These are phyloP conservation scores for Gaeumannomyces sp. DNA, from an alignment of 2,329 filamentous ascomycete genomes.

Conservation along the genomic window DNA sequence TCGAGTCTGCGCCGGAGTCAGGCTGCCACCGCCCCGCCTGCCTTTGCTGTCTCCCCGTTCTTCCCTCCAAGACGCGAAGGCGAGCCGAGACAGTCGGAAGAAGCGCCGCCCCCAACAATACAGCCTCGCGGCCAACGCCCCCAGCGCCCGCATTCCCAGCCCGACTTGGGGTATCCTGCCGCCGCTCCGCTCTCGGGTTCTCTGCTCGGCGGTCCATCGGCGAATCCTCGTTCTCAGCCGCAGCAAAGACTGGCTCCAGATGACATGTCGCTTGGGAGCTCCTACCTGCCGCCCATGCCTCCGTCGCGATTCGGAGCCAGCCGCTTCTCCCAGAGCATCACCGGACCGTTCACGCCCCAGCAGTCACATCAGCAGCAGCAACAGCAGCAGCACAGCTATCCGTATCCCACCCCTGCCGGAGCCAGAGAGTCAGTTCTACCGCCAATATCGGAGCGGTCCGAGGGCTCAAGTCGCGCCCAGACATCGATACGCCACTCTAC, in stretches of 20 bases:
- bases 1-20: conserved; percentile 5
- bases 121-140: not conserved
- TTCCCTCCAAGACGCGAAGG: conserved; percentile 1
- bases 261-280: not conserved
- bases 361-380: not conserved
- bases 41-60: conserved; percentile 2
- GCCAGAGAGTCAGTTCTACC: conserved; percentile 1
- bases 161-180: not conserved
- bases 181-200: not conserved
- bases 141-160: conserved; percentile 1
- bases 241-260: not conserved
- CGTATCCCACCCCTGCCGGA: not conserved
- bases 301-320: conserved; percentile 3
- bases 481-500: not conserved
- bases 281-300: conserved; percentile 4
- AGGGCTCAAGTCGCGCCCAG: not conserved
- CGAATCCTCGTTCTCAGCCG: not conserved
- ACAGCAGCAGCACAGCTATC: conserved; percentile 1
- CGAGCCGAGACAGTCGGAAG: not conserved
- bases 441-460: conserved; percentile 9
- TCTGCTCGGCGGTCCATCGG: too few species aligned
- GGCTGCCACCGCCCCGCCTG: conserved; percentile 4
- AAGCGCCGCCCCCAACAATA: too few species aligned
- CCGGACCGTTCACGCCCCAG: conserved; percentile 8
- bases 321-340: conserved; percentile 6